Conservation (phyloP, 805 yeast species). For the Kockiozyma suomiensis region DNA sequence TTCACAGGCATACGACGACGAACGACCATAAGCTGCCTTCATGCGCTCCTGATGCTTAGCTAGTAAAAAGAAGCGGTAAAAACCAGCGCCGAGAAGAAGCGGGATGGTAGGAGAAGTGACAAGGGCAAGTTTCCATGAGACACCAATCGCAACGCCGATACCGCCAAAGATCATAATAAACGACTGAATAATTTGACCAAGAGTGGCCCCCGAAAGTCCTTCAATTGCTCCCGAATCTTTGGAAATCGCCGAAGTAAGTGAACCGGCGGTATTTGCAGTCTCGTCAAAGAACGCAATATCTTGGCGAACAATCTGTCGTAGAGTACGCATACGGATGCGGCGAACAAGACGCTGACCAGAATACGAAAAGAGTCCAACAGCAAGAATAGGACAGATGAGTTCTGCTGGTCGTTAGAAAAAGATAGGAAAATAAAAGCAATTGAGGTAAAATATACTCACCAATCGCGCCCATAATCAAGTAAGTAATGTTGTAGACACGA, state of each 20-base stretch:
- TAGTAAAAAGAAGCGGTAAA: conserved; percentile 45
- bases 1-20: conserved; percentile 45
- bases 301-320: conserved; percentile 37
- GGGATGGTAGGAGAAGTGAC: conserved; percentile 45
- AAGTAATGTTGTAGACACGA: conserved; percentile 45
- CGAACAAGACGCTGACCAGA: conserved; percentile 38
- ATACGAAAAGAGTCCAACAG: conserved; percentile 30
- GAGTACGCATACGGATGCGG: conserved; percentile 36
- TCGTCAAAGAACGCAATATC: conserved; percentile 39
- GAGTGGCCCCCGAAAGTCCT: conserved; percentile 39
- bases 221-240: conserved; percentile 40
- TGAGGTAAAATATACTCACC: no score
- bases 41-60: conserved; percentile 43
- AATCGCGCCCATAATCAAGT: conserved; percentile 46
- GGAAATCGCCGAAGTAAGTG: conserved; percentile 37
- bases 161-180: conserved; percentile 46
- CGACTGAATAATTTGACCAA: conserved; percentile 40
- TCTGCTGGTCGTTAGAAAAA: conserved; percentile 34
- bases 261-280: conserved; percentile 38
- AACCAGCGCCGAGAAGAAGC: conserved; percentile 47
- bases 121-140: conserved; percentile 47
- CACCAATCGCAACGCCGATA: conserved; percentile 45
- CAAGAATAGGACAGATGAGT: conserved; percentile 32
- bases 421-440: conserved; percentile 40
- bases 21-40: conserved; percentile 41